A percentile compares a stretch with the other conserved stretches of the same genome.
These are phyloP conservation scores for Fusarium ambrosium DNA, from an alignment of 2,329 filamentous ascomycete genomes.

Conservation along the genomic window DNA sequence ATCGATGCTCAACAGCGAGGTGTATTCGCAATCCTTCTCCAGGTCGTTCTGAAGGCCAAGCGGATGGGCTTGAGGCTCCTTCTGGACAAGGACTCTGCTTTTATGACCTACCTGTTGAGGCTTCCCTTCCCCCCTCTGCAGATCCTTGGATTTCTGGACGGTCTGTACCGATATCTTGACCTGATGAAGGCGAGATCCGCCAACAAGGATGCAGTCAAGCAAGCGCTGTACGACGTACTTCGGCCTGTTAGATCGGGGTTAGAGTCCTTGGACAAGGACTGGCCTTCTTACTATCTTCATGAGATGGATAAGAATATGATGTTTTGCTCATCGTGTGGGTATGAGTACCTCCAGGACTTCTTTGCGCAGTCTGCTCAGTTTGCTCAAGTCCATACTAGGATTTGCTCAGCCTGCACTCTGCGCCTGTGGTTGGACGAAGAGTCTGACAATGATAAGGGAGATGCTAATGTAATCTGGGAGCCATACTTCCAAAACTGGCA, in stretches of 20 bases:
- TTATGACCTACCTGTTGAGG: conserved; percentile 47
- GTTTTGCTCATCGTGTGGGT: conserved; percentile 54
- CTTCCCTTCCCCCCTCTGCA: conserved; percentile 49
- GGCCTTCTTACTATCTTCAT: conserved; percentile 41
- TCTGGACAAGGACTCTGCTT: conserved; percentile 49
- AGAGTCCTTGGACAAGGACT: conserved; percentile 38
- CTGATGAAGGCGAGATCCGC: conserved; percentile 3
- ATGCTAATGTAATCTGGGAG: conserved; percentile 34
- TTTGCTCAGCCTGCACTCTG: conserved; percentile 40
- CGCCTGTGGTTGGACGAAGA: conserved; percentile 49
- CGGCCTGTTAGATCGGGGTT: conserved; percentile 50
- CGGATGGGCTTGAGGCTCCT: conserved; percentile 48
- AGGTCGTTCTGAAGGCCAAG: conserved; percentile 52
- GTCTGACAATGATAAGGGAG: conserved; percentile 45
- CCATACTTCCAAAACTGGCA: conserved; percentile 48
- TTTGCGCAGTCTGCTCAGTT: conserved; percentile 28
- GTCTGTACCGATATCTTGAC: conserved; percentile 49
- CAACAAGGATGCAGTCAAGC: conserved; percentile 19
- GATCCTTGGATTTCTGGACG: conserved; percentile 51
- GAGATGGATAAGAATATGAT: conserved; percentile 43
- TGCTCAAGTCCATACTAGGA: too few relatives aligned
- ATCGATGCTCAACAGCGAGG: conserved; percentile 46
- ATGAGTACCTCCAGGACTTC: conserved; percentile 50
- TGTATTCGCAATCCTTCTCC: conserved; percentile 51
- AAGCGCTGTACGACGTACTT: conserved; percentile 50